Evolutionary conservation across 352 stramenopile species (phyloP).

Genomic region (Pythium rishiriense): DNA sequence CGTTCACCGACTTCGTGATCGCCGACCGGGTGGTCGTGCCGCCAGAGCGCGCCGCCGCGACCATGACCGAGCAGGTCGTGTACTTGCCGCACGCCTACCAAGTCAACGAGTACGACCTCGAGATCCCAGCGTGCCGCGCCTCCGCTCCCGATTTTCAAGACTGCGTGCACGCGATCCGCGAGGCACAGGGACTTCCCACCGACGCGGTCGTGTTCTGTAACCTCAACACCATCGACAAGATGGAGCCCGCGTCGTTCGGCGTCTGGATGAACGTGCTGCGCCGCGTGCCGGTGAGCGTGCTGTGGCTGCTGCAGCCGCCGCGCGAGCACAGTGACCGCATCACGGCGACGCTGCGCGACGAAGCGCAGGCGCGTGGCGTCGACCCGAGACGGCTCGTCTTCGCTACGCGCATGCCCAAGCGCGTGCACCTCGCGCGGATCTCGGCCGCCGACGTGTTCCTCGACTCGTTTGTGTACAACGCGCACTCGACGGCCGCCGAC

Average conservation of each 20-base stretch:
- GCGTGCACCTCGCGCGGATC: conserved; percentile 80
- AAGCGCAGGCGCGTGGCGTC: conserved; percentile 73
- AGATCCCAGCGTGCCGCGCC: conserved; percentile 32
- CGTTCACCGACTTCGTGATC: conserved; percentile 75
- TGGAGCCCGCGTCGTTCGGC: conserved; percentile 87
- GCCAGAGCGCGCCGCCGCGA: conserved; percentile 39
- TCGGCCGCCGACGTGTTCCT: conserved; percentile 90
- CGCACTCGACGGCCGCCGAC: conserved; percentile 94
- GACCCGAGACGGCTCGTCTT: conserved; percentile 69
- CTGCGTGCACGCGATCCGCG: conserved; percentile 4
- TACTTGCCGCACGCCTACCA: conserved; percentile 91
- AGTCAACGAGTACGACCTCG: conserved; percentile 81
- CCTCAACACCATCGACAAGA: conserved; percentile 95
- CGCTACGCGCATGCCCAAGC: conserved; percentile 54
- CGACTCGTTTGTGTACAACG: conserved; percentile 95
- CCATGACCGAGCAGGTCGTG: conserved; percentile 84
- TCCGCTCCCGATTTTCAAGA: background rate
- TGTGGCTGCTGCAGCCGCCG: conserved; percentile 82
- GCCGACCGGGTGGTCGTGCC: conserved; percentile 70
- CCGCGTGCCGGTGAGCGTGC: conserved; percentile 74
- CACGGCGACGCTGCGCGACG: conserved; percentile 39
- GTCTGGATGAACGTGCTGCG: conserved; percentile 90
- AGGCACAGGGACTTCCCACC: conserved; percentile 27
- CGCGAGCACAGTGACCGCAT: conserved; percentile 29
- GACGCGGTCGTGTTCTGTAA: conserved; percentile 81